Evolutionary conservation across 148 eudicot genomes (phyloP), one percentile per base, ranked within the genome.

Genomic region (Vaccinium myrtillus): DNA sequence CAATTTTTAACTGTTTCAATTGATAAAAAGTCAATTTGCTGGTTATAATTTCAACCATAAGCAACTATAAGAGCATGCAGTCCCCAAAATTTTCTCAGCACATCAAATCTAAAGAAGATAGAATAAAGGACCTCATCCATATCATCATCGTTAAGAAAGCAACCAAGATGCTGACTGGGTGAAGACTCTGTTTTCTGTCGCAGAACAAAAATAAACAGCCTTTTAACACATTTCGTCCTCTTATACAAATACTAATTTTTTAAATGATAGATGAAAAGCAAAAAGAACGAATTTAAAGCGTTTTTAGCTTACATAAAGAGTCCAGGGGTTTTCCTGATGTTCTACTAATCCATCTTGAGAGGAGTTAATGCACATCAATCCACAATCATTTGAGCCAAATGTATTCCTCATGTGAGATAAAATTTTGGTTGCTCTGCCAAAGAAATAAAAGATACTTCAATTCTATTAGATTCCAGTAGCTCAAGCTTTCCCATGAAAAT

Each of bases 311-410:
- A 94, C 98, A 88, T 79, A 83, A 83, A 90, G 91, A 67, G 91
- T 88, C 99, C 99, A 97, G 46, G 92, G 95, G 82, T 92, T 92
- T 59, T 88, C 91, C 82, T 89, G 84, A 83, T 84, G 89, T 83
- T 90, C 92, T 84, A 78, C 87, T 71, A 85, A 83, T 70, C 92
- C 92, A 79, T 90, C 91, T 80, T 79, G 88, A 78, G 90, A 88
- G 74, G 98, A 94, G 86, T 95, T 97, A 67, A 94, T 90, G 86
- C 98, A 94, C 85, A 95, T 86, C 88, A 97, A 77, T 83, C 87
- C 96, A 86, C 98, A 95, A 83, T 92, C 92, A 85, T 81, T 91
- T 84, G 95, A 87, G 63, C 98, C 99, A 95, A 94, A 97, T 77
- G 96, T 91, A 87, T 84, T 93, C 87, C 90, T 93, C 98, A 97